Percentiles rank a stretch among this genome's conserved stretches.
Conservation (phyloP, 768 basidiomycete genomes). For the Guyanaporus albipodus region DNA sequence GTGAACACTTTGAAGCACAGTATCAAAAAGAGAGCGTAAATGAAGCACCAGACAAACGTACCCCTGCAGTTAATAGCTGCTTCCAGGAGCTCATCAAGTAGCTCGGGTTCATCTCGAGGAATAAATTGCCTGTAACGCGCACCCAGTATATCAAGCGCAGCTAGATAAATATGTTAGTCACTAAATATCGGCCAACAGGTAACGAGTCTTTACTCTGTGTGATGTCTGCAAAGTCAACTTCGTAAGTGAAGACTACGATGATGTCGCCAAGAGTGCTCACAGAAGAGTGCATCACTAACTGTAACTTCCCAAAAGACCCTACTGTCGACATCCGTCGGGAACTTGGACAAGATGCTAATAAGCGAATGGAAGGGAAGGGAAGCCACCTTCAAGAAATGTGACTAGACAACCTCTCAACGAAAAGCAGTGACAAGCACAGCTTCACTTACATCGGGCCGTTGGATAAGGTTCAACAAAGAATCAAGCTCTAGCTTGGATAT, state of each 20-base stretch:
- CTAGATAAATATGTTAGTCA: slow-evolving; percentile 28
- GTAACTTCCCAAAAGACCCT: slow-evolving; percentile 67
- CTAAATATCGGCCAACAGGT: background rate
- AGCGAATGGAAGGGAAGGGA: slow-evolving; percentile 79
- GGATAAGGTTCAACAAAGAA: slow-evolving; percentile 63
- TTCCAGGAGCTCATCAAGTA: slow-evolving; percentile 44
- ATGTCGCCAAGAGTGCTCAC: slow-evolving; percentile 36
- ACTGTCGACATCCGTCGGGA: slow-evolving; percentile 73
- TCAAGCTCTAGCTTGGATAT: slow-evolving; percentile 66
- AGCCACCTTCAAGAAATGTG: slow-evolving; percentile 84
- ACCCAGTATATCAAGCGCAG: slow-evolving; percentile 58
- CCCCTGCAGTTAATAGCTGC: slow-evolving; percentile 57
- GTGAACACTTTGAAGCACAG: slow-evolving; percentile 50
- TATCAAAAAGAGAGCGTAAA: background rate
- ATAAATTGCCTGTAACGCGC: slow-evolving; percentile 40
- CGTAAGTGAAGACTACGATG: slow-evolving; percentile 4
- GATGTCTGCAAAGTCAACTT: slow-evolving; percentile 26
- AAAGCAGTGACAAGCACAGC: background rate
- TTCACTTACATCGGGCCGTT: slow-evolving; percentile 65
- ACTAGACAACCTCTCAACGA: slow-evolving; percentile 40
- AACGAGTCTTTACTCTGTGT: slow-evolving; percentile 29
- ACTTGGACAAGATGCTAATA: slow-evolving; percentile 69
- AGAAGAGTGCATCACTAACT: slow-evolving; percentile 64
- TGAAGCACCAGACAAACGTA: slow-evolving; percentile 41
- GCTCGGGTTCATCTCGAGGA: slow-evolving; percentile 33